Evolutionary conservation across 2,329 filamentous ascomycete genomes (phyloP).

Genomic region (Beauveria sp.): DNA sequence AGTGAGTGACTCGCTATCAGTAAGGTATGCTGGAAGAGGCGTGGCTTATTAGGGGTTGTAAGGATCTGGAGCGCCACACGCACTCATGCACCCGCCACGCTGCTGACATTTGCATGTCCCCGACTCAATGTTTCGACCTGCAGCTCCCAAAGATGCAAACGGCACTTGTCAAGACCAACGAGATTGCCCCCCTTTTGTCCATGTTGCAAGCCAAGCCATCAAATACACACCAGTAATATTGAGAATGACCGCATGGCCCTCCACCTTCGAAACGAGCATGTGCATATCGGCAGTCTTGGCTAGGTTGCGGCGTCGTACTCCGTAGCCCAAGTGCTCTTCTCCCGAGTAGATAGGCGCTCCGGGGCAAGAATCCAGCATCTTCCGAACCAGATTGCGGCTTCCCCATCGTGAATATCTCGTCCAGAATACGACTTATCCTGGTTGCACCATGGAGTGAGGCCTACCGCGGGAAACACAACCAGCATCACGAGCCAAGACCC

Average conservation of each 20-base stretch:
- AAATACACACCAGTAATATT: neutral
- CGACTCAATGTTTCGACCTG: neutral
- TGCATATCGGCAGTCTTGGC: neutral
- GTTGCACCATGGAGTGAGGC: neutral
- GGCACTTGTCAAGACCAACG: neutral
- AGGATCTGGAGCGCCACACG: neutral
- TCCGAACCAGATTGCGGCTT: neutral
- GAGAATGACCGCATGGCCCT: neutral
- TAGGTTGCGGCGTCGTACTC: slow-evolving; percentile 1
- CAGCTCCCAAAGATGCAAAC: neutral
- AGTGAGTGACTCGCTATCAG: neutral
- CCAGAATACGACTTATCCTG: neutral
- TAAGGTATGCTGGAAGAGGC: neutral
- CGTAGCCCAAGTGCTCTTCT: neutral
- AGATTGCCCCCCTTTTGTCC: neutral
- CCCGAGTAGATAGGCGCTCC: neutral
- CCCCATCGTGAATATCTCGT: neutral
- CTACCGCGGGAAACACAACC: neutral
- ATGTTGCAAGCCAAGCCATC: neutral
- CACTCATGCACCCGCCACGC: neutral
- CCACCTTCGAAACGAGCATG: neutral
- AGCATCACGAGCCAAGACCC: neutral
- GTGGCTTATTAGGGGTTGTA: neutral
- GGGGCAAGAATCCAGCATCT: neutral
- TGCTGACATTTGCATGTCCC: neutral